Evolutionary conservation across 768 basidiomycete species (phyloP), one percentile per base, ranked within the genome.

Genomic region (Mycena floridula): DNA sequence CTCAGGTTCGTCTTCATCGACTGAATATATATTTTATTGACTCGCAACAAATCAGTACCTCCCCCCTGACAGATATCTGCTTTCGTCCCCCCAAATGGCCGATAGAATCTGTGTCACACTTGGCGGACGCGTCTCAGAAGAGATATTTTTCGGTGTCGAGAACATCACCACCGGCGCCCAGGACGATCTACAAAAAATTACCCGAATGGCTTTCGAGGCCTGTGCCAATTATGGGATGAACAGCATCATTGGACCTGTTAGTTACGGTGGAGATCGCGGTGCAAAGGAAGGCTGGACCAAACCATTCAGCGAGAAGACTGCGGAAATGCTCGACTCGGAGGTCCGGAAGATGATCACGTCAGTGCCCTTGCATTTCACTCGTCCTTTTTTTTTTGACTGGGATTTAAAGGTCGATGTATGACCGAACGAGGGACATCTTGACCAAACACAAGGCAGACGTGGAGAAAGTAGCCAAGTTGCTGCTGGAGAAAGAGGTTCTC

Each of bases 51-150:
- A 51, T 7, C 50, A 93, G 85, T 97, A 98, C 64, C 76, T 97
- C 5, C 94, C 93, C 43, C 87, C 92, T 26, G 95, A 99, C 56
- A 87, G 91, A 37, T 98, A 95, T 71, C 81, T 99, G 18, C 81
- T 95, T 49, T 91, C 94, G 6, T 93, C 90, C 0, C 91, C 93
- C 37, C 94, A 98, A 63, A 86, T 99, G 77, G 59, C 77, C 23
- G 95, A 99, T 62, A 79, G 92, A 44, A 98, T 99, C 69, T 94
- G 92, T 64, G 97, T 98, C 91, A 98, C 96, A 0, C 77, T 99
- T 20, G 96, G 96, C 46, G 96, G 96, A 9, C 88, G 96, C 42
- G 95, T 98, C 7, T 88, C 94, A 0, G 96, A 99, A 66, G 96
- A 99, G 64, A 94, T 99, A 47, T 96, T 98, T 72, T 99, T 99